Base-by-base conservation (phyloP, 2,329 filamentous ascomycete species). In the Talaromyces marneffei region DNA sequence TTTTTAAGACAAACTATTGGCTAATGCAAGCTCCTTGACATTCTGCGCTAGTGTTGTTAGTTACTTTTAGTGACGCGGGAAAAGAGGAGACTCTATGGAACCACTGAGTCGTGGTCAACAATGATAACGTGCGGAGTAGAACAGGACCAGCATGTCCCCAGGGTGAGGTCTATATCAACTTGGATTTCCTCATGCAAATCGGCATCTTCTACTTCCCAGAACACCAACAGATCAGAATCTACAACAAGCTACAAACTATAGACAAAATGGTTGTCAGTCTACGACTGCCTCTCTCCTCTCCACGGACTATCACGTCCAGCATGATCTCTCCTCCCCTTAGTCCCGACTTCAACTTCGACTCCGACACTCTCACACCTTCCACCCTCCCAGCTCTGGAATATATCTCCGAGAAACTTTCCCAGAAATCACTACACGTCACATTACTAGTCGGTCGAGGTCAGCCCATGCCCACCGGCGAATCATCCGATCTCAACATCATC, bases 251-350 rank as follows among this genome's bases (percentile, higher is more conserved):
- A 39, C 23, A 25, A 35, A 39, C 5, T 10, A 29, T 14, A 37
- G 44, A 56, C 62, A 60, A 52, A 39, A 60, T 59, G 55, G 55
- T 61, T 55, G 60, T 40, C 40, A 54, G 27, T 44, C 55, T 61
- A 33, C 62, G 62, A 40, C 62, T 61, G 37, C 54, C 59, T 58
- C 59, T 59, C n/a, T 56, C 59, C 23, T 73, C 70, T 25, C 72
- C 70, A n/a, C 70, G 71, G 48, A 74, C 64, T 44, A 69, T 77
- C 61, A 76, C 74, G 18, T 67, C 66, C 55, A 71, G 75, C 23
- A 77, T 77, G 73, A 77, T 78, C 61, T 77, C 76, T 3, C 70
- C 72, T 10, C 75, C 76, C 5, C 68, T 78, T 3, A 74, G 74
- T 23, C 70, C 74, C 0, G 69, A 70, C 55, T 74, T 75, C 62